These are phyloP conservation scores for Trametes cubensis DNA, from an alignment of 768 basidiomycete genomes.

Conservation along the genomic window DNA sequence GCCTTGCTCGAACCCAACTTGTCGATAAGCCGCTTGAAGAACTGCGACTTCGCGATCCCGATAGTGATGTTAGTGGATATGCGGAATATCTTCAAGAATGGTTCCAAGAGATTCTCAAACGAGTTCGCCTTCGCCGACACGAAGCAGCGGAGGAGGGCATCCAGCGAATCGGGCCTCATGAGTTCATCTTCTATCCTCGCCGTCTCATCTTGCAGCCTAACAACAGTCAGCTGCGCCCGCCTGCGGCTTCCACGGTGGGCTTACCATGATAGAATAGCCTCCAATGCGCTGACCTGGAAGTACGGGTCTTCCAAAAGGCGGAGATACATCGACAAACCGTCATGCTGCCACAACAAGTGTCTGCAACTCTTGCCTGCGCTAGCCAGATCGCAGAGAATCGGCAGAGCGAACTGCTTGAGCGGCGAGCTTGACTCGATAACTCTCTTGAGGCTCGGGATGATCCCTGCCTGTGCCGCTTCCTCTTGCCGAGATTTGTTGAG, in stretches of 20 bases:
- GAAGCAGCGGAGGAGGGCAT: constrained; percentile 77
- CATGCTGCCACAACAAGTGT: constrained; percentile 88
- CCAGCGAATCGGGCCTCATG: constrained; percentile 62
- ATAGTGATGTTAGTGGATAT: constrained; percentile 75
- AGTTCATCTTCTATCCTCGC: constrained; percentile 91
- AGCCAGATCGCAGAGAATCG: constrained; percentile 94
- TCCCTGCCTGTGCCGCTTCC: constrained; percentile 94
- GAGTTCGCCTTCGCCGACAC: constrained; percentile 84
- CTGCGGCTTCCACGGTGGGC: constrained; percentile 27
- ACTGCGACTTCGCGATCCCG: constrained; percentile 76
- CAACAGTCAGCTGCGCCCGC: background rate
- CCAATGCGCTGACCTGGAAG: constrained; percentile 90
- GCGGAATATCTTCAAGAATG: constrained; percentile 89
- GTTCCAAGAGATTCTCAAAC: constrained; percentile 91
- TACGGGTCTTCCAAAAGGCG: constrained; percentile 81
- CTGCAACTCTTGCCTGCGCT: constrained; percentile 94
- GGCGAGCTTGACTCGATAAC: constrained; percentile 90
- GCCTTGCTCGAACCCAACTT: constrained; percentile 78
- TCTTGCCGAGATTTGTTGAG: constrained; percentile 94
- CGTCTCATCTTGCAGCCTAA: constrained; percentile 93
- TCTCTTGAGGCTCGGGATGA: constrained; percentile 87
- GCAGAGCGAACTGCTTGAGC: constrained; percentile 94
- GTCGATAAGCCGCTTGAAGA: constrained; percentile 89
- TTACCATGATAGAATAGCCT: constrained; percentile 88
- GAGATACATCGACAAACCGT: constrained; percentile 83